Evolutionary conservation across 495 filamentous ascomycete genomes (phyloP).

Genomic region (Tuber microsphaerosporum): DNA sequence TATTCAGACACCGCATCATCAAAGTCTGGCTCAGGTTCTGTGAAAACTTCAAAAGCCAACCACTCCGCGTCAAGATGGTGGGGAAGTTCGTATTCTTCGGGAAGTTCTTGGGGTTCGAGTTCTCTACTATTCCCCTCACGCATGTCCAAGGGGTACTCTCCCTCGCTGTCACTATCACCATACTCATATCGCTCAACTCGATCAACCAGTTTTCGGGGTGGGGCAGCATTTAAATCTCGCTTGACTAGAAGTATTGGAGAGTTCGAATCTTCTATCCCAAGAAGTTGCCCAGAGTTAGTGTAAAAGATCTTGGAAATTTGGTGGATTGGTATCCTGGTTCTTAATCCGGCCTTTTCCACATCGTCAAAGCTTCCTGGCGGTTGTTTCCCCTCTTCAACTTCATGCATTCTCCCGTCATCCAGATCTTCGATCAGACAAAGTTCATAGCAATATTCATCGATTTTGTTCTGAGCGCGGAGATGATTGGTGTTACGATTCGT

Average conservation of each 20-base stretch:
- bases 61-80: conserved; percentile 83
- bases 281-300: conserved; percentile 86
- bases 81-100: conserved; percentile 53
- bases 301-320: conserved; percentile 96
- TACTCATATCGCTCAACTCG: conserved; percentile 40
- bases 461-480: conserved; percentile 49
- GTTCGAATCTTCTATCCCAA: conserved; percentile 79
- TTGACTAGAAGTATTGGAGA: conserved; percentile 84
- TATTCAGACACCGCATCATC: conserved; percentile 42
- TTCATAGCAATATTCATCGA: conserved; percentile 79
- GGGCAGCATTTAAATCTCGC: conserved; percentile 66
- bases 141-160: conserved; percentile 35
- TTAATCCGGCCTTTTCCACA: conserved; percentile 65
- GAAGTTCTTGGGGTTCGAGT: conserved; percentile 6
- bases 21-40: conserved; percentile 56
- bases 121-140: conserved; percentile 14
- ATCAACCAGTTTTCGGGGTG: conserved; percentile 55
- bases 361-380: conserved; percentile 63
- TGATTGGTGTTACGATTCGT: conserved; percentile 21
- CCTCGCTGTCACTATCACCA: conserved; percentile 40
- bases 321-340: conserved; percentile 78
- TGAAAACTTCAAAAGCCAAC: conserved; percentile 87
- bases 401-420: conserved; percentile 83
- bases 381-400: conserved; percentile 59
- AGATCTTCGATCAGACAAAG: conserved; percentile 85